phyloP scores from a whole-genome alignment of 768 basidiomycete species.

The Hydnum rufescens region DNA sequence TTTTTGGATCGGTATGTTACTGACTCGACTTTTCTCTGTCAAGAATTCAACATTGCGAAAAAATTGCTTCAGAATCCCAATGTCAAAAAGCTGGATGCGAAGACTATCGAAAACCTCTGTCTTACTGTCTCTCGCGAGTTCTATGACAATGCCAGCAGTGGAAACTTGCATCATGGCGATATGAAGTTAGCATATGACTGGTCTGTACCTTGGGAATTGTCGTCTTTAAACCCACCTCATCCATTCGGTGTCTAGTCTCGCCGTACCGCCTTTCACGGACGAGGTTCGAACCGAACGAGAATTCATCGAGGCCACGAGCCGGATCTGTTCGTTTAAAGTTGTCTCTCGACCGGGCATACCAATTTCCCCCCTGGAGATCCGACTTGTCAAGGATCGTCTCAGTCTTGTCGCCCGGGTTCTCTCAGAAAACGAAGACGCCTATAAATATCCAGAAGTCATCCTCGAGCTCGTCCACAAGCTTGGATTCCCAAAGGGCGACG shows the following conservation, averaged over 20 bases:
- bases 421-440: constrained; percentile 66
- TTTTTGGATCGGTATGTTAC: neutral
- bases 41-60: constrained; percentile 52
- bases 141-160: constrained; percentile 85
- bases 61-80: constrained; percentile 32
- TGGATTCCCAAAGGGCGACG: constrained; percentile 43
- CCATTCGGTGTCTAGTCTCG: constrained; percentile 32
- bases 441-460: constrained; percentile 81
- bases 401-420: constrained; percentile 75
- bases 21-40: neutral
- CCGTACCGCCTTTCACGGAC: constrained; percentile 47
- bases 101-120: constrained; percentile 55
- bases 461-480: constrained; percentile 80
- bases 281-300: constrained; percentile 51
- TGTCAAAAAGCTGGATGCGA: constrained; percentile 29
- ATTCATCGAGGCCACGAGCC: constrained; percentile 95
- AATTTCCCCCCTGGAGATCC: constrained; percentile 82
- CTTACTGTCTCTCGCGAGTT: constrained; percentile 68
- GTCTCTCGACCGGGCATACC: constrained; percentile 51
- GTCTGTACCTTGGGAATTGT: constrained; percentile 24
- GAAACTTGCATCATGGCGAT: constrained; percentile 80
- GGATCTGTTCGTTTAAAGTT: constrained; percentile 82
- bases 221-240: constrained; percentile 4
- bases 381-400: constrained; percentile 75
- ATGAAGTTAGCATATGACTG: constrained; percentile 97